Base-by-base conservation (phyloP, 2,329 filamentous ascomycete species). In the Clathrospora elynae region DNA sequence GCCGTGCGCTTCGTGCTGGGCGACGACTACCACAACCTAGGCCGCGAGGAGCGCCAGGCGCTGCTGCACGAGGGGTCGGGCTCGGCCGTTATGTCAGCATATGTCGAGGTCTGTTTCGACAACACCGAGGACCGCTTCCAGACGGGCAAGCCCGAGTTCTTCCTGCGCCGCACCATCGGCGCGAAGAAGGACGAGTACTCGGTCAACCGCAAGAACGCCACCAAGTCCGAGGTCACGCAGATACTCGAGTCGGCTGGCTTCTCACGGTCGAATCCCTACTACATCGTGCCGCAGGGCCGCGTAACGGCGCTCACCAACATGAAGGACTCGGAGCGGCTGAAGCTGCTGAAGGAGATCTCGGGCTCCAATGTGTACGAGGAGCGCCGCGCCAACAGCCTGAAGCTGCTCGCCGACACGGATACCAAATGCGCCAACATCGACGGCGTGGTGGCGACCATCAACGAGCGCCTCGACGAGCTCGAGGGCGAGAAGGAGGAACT, bases 121-220 rank as follows among this genome's bases (percentile, higher is more conserved):
- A 99, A 99, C 68, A 88, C 83, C 61, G 92, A 99, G 68, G 90
- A 95, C 60, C 88, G 93, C 60, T 97, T 99, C 64, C 90, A 90
- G 23, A 96, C 90, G 7, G 89, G 89, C 57, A 93, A 90, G 66
- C 86, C 90, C 47, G 92, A 99, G 69, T 83, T 97, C 33, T 85
- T 93, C 28, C 76, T 99, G 45, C 87, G 95, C 50, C 87, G 93
- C 30, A 97, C 93, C 0, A 99, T 99, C 69, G 93, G 92, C 37
- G 79, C 92, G 52, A 97, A 99, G 74, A 99, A 99, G 74, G 93
- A 99, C 68, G 93, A 99, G 75, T 99, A 97, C 70, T 95, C 92
- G 1, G 82, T 99, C 19, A 93, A 99, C 72, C 88, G 91, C 67
- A 99, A 96, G 75, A 95, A 95, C 56, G 89, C 91, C 22, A 96